Evolutionary conservation across 2,329 filamentous ascomycete species (phyloP).

Genomic region (Colletotrichum sublineola): DNA sequence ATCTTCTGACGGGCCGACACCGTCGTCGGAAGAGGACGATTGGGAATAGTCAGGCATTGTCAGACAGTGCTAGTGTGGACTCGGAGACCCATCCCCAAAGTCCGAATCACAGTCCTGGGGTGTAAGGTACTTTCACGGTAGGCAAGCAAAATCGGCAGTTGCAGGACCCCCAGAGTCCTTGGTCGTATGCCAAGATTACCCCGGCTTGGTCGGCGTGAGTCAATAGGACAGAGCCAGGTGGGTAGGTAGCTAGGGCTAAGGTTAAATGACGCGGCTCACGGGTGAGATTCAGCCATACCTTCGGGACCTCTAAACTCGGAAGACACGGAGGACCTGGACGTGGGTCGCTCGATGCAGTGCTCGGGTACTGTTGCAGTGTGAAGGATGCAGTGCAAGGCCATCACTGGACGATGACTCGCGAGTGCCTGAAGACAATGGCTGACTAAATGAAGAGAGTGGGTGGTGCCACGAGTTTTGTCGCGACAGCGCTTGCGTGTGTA

Average conservation of each 20-base stretch:
- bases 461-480: constrained; percentile 23
- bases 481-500: constrained; percentile 28
- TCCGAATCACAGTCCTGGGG: constrained; percentile 9
- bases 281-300: constrained; percentile 13
- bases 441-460: constrained; percentile 1
- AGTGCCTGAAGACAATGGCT: constrained; percentile 31
- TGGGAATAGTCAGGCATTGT: constrained; percentile 26
- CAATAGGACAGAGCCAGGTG: constrained; percentile 1
- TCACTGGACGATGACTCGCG: constrained; percentile 6
- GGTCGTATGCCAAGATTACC: constrained; percentile 10
- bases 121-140: constrained; percentile 19
- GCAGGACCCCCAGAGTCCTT: neutral
- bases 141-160: constrained; percentile 13
- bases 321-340: constrained; percentile 9
- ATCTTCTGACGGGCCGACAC: constrained; percentile 18
- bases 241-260: neutral
- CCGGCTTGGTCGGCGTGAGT: constrained; percentile 32
- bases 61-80: constrained; percentile 10
- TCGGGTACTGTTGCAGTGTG: constrained; percentile 4
- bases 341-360: neutral
- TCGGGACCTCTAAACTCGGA: constrained; percentile 3
- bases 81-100: constrained; percentile 1
- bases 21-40: constrained; percentile 26
- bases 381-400: neutral
- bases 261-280: constrained; percentile 39